Base-by-base conservation (phyloP, 352 stramenopile species). In the Globisporangium megalacanthum region DNA sequence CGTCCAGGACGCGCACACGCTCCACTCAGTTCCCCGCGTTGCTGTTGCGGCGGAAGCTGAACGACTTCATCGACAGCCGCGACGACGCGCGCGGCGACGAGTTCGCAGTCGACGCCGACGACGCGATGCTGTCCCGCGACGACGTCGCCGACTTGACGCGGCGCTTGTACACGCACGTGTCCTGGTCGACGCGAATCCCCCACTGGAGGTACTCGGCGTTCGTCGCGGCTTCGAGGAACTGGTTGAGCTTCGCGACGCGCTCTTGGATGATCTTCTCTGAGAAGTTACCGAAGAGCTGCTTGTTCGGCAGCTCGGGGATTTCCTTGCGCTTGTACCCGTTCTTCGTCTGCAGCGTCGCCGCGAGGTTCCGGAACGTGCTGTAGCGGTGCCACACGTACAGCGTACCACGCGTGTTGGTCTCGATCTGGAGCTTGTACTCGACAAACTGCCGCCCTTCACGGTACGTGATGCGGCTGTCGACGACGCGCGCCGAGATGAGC, bases 191-290 rank as follows among this genome's bases (percentile, higher is more conserved):
- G 54, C 78, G 78, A 57, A 88, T 88, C 29, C 78, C 78, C 78
- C 78, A 88, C 62, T 88, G 78, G 33, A 88, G 66, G 64, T 89
- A 80, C 53, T 89, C 79, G 50, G 76, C 75, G 55, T 86, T 87
- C 3, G 79, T 89, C 1, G 75, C 79, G n/a, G 77, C 79, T 51
- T 89, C 77, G 20, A 89, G 55, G 60, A 89, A 89, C 62, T 87
- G 72, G 64, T 89, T 89, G 19, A 89, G 61, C 62, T 87, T 87
- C 5, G 73, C 69, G 14, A 89, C 72, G 47, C 79, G 79, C 53
- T 89, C 79, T 61, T 88, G 77, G 49, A 89, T 89, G 50, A 86
- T 85, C 63, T 86, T 85, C 54, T 89, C 77, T 0, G 75, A 84
- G 49, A 89, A 86, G 60, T 83, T 82, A 22, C 77, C 77, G 37